These are phyloP conservation scores for Aspergillus baeticus DNA, from an alignment of 495 filamentous ascomycete genomes.

Conservation along the genomic window DNA sequence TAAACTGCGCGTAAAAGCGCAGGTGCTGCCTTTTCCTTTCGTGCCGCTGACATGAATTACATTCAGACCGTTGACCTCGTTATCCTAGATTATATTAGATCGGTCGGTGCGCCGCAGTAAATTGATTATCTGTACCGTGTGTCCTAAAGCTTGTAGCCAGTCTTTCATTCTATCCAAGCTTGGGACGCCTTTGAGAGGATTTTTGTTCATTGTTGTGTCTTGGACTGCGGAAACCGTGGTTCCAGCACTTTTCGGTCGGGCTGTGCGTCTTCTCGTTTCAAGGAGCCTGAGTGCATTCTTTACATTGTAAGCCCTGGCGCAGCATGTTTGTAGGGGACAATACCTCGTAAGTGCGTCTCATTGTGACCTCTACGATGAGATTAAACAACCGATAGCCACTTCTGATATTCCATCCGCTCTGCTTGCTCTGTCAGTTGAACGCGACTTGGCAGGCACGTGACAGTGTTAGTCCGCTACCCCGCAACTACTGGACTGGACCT, in stretches of 20 bases:
- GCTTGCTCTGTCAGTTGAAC: too few relatives aligned
- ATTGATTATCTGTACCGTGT: constrained; percentile 20
- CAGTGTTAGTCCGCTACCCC: too few relatives aligned
- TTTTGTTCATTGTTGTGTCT: not conserved
- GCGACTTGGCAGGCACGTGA: too few relatives aligned
- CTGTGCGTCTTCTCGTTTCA: not conserved
- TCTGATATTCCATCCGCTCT: too few relatives aligned
- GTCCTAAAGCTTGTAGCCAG: constrained; percentile 26
- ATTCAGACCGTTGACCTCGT: constrained; percentile 32
- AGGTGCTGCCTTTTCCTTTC: constrained; percentile 54
- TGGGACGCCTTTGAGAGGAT: constrained; percentile 7
- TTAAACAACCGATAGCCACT: too few relatives aligned
- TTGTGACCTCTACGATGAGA: too few relatives aligned
- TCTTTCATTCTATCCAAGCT: constrained; percentile 26
- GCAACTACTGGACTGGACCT: too few relatives aligned
- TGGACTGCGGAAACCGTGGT: not conserved
- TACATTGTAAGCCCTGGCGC: too few relatives aligned
- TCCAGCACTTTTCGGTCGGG: constrained; percentile 1
- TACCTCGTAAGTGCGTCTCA: too few relatives aligned
- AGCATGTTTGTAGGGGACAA: too few relatives aligned
- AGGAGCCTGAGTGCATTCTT: constrained; percentile 13
- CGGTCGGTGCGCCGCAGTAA: not conserved
- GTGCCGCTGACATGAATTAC: constrained; percentile 50
- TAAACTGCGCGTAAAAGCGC: constrained; percentile 43
- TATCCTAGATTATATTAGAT: constrained; percentile 13